Conservation (phyloP, 257 asterid genomes). For the Jaltomata sinuosa region DNA sequence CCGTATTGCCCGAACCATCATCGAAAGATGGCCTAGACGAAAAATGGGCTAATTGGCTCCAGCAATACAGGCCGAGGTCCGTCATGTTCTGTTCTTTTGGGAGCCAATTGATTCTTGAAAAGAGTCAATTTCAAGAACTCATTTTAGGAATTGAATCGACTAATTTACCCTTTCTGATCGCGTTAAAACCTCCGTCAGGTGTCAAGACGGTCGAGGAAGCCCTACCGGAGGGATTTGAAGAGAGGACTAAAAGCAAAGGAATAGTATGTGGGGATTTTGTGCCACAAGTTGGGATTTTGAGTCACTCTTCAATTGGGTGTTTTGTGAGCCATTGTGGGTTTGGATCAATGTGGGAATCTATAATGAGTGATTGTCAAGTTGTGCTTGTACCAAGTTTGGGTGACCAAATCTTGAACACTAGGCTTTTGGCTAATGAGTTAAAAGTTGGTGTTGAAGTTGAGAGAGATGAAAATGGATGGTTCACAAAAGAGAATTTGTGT, state of each 20-base stretch:
- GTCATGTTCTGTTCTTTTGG: slow-evolving; percentile 70
- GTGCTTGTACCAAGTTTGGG: slow-evolving; percentile 62
- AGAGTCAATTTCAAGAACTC: slow-evolving; percentile 50
- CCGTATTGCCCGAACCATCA: slow-evolving; percentile 41
- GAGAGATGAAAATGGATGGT: slow-evolving; percentile 56
- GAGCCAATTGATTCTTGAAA: slow-evolving; percentile 38
- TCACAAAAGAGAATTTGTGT: slow-evolving; percentile 52
- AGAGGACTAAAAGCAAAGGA: slow-evolving; percentile 45
- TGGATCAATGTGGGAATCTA: slow-evolving; percentile 90
- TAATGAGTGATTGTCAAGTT: slow-evolving; percentile 53
- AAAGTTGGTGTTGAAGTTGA: slow-evolving; percentile 79
- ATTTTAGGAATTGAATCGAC: slow-evolving; percentile 65
- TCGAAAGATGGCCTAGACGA: slow-evolving; percentile 28
- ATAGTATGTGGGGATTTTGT: slow-evolving; percentile 66
- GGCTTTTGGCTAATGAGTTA: slow-evolving; percentile 55
- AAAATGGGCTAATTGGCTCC: slow-evolving; percentile 50
- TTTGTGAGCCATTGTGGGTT: slow-evolving; percentile 86
- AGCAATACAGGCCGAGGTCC: slow-evolving; percentile 24
- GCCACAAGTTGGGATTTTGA: slow-evolving; percentile 54
- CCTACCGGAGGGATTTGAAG: slow-evolving; percentile 65
- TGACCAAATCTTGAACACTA: slow-evolving; percentile 61
- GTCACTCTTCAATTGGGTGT: slow-evolving; percentile 72
- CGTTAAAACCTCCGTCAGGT: slow-evolving; percentile 55
- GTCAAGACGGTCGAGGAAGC: slow-evolving; percentile 45
- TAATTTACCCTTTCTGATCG: slow-evolving; percentile 53